These are phyloP conservation scores for Coelastrella sp. DNA, from an alignment of 139 green algal genomes.

Conservation along the genomic window DNA sequence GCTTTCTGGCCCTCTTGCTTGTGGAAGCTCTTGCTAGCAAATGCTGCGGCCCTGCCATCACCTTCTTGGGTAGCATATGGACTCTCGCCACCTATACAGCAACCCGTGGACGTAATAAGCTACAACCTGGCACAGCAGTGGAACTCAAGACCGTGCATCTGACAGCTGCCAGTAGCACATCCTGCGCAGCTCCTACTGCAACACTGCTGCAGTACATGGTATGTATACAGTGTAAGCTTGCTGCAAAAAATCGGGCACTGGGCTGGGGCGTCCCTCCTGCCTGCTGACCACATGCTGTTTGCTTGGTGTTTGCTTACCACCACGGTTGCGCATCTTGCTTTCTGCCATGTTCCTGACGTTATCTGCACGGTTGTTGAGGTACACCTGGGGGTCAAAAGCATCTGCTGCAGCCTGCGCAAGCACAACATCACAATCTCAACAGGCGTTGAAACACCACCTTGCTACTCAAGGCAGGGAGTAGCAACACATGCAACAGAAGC, in stretches of 20 bases:
- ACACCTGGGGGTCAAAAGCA: slow-evolving; percentile 20
- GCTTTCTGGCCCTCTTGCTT: neutral
- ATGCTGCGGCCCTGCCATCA: neutral
- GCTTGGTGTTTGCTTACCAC: neutral
- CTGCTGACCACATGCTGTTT: neutral
- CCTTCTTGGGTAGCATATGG: slow-evolving; percentile 6
- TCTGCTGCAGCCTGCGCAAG: neutral
- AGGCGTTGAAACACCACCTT: neutral
- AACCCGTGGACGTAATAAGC: neutral
- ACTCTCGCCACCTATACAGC: neutral
- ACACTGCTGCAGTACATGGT: neutral
- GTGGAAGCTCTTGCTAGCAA: neutral
- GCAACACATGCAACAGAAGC: neutral
- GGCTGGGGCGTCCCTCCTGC: neutral
- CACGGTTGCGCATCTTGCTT: slow-evolving; percentile 32
- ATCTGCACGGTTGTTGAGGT: slow-evolving; percentile 3
- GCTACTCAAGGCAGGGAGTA: too few species aligned
- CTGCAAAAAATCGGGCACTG: neutral
- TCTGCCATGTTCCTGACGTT: slow-evolving; percentile 26
- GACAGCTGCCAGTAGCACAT: neutral
- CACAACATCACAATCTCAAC: neutral
- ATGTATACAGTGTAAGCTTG: neutral
- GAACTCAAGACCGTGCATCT: neutral
- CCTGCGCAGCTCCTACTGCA: neutral
- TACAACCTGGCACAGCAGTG: neutral